Evolutionary conservation across 345 rosid species (phyloP).

Genomic region (Triadica sebifera): DNA sequence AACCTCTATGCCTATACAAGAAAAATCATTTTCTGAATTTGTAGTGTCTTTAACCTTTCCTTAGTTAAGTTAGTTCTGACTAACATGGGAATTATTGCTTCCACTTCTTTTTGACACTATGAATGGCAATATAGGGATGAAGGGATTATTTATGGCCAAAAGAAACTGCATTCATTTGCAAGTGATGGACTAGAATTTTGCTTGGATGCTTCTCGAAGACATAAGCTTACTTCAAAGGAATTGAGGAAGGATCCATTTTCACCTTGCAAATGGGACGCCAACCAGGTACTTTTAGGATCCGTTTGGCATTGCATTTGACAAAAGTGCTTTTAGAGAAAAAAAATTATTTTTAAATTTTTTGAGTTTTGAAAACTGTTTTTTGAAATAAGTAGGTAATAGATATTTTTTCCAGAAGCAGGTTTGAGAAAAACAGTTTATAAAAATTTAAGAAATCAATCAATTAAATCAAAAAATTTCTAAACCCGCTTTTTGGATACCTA

Average conservation of each 20-base stretch:
- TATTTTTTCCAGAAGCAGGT: no score
- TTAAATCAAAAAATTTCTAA: no score
- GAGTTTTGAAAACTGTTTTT: no score
- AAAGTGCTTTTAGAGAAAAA: no score
- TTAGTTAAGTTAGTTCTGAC: slow-evolving; percentile 5
- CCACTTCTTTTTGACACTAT: not conserved
- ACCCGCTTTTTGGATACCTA: no score
- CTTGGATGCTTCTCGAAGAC: slow-evolving; percentile 66
- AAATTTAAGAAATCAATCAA: no score
- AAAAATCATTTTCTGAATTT: slow-evolving; percentile 44
- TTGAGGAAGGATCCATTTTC: slow-evolving; percentile 55
- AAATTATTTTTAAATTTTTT: no score
- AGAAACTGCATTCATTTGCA: slow-evolving; percentile 50
- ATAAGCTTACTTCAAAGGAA: slow-evolving; percentile 66
- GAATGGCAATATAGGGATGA: slow-evolving; percentile 48
- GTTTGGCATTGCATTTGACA: no score
- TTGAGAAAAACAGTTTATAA: no score
- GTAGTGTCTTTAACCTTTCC: slow-evolving; percentile 35
- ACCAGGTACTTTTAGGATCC: slow-evolving; percentile 78
- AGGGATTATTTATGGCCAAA: slow-evolving; percentile 39
- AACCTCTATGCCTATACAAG: slow-evolving; percentile 67
- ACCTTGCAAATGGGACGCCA: slow-evolving; percentile 63
- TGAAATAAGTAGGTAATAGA: no score
- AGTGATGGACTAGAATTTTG: slow-evolving; percentile 56
- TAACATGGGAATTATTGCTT: not conserved